Evolutionary conservation across 805 yeast genomes (phyloP).

Genomic region (Yarrowia porcina): DNA sequence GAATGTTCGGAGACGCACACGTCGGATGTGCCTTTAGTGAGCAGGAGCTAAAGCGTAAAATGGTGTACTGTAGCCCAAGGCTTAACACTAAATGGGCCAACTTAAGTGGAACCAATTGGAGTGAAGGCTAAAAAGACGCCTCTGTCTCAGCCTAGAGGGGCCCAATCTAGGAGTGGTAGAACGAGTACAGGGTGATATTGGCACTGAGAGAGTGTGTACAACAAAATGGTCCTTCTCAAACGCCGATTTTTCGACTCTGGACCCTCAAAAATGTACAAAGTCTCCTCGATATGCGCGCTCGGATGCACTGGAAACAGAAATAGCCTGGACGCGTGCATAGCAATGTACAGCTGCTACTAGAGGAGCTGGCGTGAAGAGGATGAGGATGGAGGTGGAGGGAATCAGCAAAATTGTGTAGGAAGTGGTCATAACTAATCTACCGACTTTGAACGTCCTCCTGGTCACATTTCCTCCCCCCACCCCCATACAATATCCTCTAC

Average conservation of each 20-base stretch:
- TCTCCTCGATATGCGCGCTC: not conserved
- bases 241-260: no score
- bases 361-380: no score
- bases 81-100: not conserved
- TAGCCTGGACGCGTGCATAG: constrained; percentile 14
- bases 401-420: no score
- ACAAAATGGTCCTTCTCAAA: no score
- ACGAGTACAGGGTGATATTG: no score
- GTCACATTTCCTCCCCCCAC: not conserved
- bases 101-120: constrained; percentile 15
- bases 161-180: no score
- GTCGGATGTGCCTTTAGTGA: constrained; percentile 12
- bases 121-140: constrained; percentile 18
- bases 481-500: no score
- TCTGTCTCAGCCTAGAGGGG: constrained; percentile 8
- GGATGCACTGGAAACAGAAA: not conserved
- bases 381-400: no score
- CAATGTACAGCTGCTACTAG: constrained; percentile 6
- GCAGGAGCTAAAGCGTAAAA: constrained; percentile 12
- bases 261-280: no score
- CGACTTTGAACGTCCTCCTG: no score
- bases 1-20: not conserved
- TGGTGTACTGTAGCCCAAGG: not conserved
- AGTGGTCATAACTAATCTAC: no score
- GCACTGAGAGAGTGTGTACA: no score